phyloP scores from a whole-genome alignment of 1,139 yeast genomes.

The Yamadazyma spencermartinsiae region DNA sequence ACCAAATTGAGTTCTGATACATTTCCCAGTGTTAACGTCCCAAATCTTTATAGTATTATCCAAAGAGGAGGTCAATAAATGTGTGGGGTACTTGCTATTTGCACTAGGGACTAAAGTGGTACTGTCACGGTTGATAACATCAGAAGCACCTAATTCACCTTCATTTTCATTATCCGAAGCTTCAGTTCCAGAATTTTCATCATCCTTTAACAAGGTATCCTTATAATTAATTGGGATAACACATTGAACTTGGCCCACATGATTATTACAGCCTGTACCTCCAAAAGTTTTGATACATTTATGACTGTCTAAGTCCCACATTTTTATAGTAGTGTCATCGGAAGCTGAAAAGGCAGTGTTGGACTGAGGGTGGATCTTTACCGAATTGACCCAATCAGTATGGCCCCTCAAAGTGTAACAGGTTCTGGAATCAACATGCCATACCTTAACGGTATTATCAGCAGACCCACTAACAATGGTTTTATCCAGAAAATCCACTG shows the following conservation, averaged over 20 bases:
- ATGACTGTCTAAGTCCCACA: slow-evolving; percentile 90
- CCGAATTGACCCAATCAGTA: slow-evolving; percentile 87
- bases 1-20: slow-evolving; percentile 92
- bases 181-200: slow-evolving; percentile 25
- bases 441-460: slow-evolving; percentile 86
- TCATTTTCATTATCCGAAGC: slow-evolving; percentile 29
- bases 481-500: slow-evolving; percentile 77
- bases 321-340: slow-evolving; percentile 87
- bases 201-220: slow-evolving; percentile 38
- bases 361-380: slow-evolving; percentile 78
- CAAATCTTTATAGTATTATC: slow-evolving; percentile 94
- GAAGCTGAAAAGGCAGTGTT: slow-evolving; percentile 82
- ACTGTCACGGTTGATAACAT: slow-evolving; percentile 1
- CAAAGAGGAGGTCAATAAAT: slow-evolving; percentile 79
- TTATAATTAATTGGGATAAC: slow-evolving; percentile 79
- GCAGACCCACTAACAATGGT: slow-evolving; percentile 92
- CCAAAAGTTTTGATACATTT: slow-evolving; percentile 78
- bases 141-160: slow-evolving; percentile 12
- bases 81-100: slow-evolving; percentile 60
- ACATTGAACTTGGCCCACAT: slow-evolving; percentile 87
- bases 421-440: slow-evolving; percentile 94
- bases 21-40: slow-evolving; percentile 80
- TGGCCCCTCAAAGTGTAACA: slow-evolving; percentile 94
- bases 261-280: slow-evolving; percentile 67
- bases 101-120: slow-evolving; percentile 17